These are phyloP conservation scores for Fusarium haematococcum DNA, from an alignment of 2,329 filamentous ascomycete species.

Conservation along the genomic window DNA sequence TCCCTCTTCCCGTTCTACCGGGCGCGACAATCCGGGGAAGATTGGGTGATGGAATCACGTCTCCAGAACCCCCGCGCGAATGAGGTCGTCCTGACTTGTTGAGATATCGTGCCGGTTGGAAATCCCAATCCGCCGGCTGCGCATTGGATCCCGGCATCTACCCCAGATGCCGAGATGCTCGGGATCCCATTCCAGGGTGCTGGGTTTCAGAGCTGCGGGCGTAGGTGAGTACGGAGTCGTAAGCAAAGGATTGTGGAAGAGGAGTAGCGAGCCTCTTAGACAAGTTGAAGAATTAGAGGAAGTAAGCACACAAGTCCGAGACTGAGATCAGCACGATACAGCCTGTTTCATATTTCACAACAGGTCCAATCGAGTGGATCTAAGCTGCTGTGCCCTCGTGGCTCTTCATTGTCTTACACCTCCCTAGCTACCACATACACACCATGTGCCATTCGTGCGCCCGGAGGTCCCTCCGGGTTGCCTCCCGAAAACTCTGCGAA, in stretches of 20 bases:
- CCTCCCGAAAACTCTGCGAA: constrained; percentile 20
- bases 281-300: neutral
- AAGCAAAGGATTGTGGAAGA: neutral
- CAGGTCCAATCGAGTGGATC: neutral
- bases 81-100: constrained; percentile 31
- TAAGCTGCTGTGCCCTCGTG: neutral
- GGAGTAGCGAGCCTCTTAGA: neutral
- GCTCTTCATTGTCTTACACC: neutral
- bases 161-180: constrained; percentile 5
- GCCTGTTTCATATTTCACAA: neutral
- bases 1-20: constrained; percentile 21
- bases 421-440: neutral
- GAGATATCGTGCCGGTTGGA: constrained; percentile 27
- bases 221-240: neutral
- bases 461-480: constrained; percentile 23
- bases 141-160: constrained; percentile 29
- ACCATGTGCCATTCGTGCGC: neutral
- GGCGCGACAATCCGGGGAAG: constrained; percentile 13
- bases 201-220: neutral
- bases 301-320: neutral
- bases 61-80: constrained; percentile 36
- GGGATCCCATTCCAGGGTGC: neutral
- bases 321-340: neutral
- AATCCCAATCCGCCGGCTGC: constrained; percentile 33
- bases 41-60: constrained; percentile 43